These are phyloP conservation scores for Phragmites australis DNA, from an alignment of 176 grass and related monocot genomes.

Conservation along the genomic window DNA sequence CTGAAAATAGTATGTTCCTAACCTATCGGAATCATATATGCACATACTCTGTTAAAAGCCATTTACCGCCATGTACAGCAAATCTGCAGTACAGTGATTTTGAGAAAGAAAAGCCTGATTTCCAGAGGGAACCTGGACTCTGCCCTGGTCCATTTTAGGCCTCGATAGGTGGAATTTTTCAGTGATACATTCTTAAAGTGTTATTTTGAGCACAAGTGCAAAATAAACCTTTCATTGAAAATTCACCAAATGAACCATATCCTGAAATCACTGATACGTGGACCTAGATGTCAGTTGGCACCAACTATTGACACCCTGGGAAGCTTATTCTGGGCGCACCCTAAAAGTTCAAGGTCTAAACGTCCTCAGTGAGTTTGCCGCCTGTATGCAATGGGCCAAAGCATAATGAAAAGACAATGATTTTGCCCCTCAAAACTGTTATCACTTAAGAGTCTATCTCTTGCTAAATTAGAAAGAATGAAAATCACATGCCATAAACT, in stretches of 20 bases:
- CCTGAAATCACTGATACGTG: neutral
- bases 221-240: neutral
- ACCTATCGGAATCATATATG: no score
- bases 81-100: neutral
- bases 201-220: neutral
- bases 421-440: neutral
- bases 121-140: neutral
- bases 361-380: neutral
- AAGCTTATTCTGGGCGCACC: neutral
- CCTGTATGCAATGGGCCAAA: neutral
- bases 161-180: neutral
- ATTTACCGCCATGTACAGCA: no score
- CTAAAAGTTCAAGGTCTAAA: no score
- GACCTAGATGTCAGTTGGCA: neutral
- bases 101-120: neutral
- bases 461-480: neutral
- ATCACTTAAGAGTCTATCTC: neutral
- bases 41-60: no score
- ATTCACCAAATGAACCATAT: neutral
- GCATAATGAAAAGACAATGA: neutral
- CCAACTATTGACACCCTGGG: neutral
- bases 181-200: neutral
- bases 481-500: neutral
- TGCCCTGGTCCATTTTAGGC: neutral
- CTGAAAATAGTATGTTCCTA: no score